A percentile compares a stretch with the other conserved stretches of the same genome.
Conservation (phyloP, 2,329 filamentous ascomycete species). For the Fusarium dlaminii region DNA sequence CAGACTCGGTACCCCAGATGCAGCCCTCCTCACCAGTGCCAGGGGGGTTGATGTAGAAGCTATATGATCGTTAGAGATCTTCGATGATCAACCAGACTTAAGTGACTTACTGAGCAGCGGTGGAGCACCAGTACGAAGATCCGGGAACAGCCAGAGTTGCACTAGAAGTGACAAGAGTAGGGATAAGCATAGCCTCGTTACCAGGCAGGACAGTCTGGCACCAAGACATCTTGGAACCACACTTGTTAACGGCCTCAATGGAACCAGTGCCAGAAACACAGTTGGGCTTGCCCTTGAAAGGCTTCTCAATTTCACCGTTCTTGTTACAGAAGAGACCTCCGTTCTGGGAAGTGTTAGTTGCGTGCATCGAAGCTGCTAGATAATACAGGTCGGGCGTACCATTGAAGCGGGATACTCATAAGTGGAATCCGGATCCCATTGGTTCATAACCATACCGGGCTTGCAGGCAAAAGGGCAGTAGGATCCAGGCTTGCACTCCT, state of each 20-base stretch:
- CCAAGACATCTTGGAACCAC: constrained; percentile 70
- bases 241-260: constrained; percentile 73
- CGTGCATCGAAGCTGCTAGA: not conserved
- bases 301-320: constrained; percentile 72
- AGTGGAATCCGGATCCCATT: constrained; percentile 78
- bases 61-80: constrained; percentile 50
- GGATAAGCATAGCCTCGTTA: constrained; percentile 84
- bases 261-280: constrained; percentile 75
- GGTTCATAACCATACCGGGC: constrained; percentile 77
- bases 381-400: constrained; percentile 56
- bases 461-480: constrained; percentile 84
- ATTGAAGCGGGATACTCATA: constrained; percentile 78
- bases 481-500: constrained; percentile 70
- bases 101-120: constrained; percentile 74
- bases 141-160: constrained; percentile 76
- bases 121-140: constrained; percentile 74
- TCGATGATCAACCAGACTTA: constrained; percentile 29
- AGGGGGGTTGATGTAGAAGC: constrained; percentile 82
- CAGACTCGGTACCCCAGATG: constrained; percentile 72
- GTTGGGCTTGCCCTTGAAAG: constrained; percentile 73
- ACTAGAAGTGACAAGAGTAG: constrained; percentile 69
- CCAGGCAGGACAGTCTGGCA: constrained; percentile 84
- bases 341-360: constrained; percentile 58
- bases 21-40: constrained; percentile 72
- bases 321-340: constrained; percentile 79